A percentile compares a stretch with the other conserved stretches of the same genome.
Conservation (phyloP, 164 flowering plant genomes). For the Aristolochia contorta region DNA sequence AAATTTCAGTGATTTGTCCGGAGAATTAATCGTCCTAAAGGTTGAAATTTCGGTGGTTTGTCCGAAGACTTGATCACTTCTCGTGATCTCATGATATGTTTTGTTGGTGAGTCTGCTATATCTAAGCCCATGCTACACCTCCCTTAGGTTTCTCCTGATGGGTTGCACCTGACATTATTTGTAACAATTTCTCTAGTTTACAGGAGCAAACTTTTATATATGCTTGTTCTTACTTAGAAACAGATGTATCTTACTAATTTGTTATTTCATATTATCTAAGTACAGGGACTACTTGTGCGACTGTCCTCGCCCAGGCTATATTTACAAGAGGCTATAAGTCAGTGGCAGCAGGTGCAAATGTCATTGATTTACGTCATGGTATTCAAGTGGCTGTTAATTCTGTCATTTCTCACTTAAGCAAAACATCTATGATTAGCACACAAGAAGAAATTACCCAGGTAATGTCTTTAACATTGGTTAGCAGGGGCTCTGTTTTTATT, state of each 20-base stretch:
- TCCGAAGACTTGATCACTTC: too few relatives aligned
- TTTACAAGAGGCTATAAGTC: conserved; percentile 81
- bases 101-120: too few relatives aligned
- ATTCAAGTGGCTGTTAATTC: conserved; percentile 75
- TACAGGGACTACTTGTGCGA: conserved; percentile 91
- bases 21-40: too few relatives aligned
- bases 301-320: conserved; percentile 88
- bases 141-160: too few relatives aligned
- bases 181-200: too few relatives aligned
- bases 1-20: too few relatives aligned
- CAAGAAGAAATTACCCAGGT: conserved; percentile 93
- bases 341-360: conserved; percentile 79
- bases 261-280: conserved; percentile 3
- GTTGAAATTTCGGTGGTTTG: too few relatives aligned
- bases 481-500: too few relatives aligned
- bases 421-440: conserved; percentile 79
- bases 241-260: background rate
- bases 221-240: background rate
- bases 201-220: too few relatives aligned
- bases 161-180: too few relatives aligned
- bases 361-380: conserved; percentile 76
- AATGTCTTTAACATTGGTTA: background rate
- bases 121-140: too few relatives aligned
- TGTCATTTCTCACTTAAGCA: conserved; percentile 55
- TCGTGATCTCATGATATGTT: too few relatives aligned